Conservation (phyloP, 23 red algal genomes). For the Gracilariopsis chorda region DNA sequence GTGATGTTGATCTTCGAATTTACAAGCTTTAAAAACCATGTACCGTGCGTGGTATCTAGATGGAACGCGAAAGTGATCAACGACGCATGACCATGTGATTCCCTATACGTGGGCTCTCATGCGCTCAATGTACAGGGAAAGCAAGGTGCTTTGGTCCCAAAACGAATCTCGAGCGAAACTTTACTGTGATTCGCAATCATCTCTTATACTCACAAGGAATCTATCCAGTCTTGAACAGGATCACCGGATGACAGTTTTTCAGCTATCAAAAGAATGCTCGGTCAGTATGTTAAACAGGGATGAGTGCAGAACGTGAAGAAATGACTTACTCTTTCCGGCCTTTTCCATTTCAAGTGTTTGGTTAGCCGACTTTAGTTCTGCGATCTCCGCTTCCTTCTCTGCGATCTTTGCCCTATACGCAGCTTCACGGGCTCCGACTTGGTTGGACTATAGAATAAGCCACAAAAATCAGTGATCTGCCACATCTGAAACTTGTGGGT, state of each 20-base stretch:
- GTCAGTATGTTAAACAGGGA: neutral
- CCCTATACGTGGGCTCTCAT: too few species aligned
- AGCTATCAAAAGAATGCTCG: neutral
- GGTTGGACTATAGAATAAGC: neutral
- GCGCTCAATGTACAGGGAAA: too few species aligned
- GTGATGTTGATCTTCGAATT: too few species aligned
- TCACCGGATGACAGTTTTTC: slow-evolving; percentile 50
- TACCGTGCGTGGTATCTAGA: too few species aligned
- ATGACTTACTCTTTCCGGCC: slow-evolving; percentile 20
- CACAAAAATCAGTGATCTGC: too few species aligned
- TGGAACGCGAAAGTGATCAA: too few species aligned
- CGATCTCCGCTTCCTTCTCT: slow-evolving; percentile 43
- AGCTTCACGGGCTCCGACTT: slow-evolving; percentile 15
- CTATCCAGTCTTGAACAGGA: slow-evolving; percentile 55
- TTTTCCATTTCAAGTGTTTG: slow-evolving; percentile 43
- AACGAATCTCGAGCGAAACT: neutral
- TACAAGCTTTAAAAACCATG: too few species aligned
- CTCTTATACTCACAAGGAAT: slow-evolving; percentile 30
- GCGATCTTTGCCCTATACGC: slow-evolving; percentile 42
- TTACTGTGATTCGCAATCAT: neutral
- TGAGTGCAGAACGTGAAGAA: neutral
- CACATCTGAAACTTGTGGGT: too few species aligned
- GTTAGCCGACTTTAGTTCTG: slow-evolving; percentile 36
- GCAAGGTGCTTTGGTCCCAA: too few species aligned
- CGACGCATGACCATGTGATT: too few species aligned